Evolutionary conservation across 305 asterid species (phyloP).

Genomic region (Fraxinus xanthoxyloides): DNA sequence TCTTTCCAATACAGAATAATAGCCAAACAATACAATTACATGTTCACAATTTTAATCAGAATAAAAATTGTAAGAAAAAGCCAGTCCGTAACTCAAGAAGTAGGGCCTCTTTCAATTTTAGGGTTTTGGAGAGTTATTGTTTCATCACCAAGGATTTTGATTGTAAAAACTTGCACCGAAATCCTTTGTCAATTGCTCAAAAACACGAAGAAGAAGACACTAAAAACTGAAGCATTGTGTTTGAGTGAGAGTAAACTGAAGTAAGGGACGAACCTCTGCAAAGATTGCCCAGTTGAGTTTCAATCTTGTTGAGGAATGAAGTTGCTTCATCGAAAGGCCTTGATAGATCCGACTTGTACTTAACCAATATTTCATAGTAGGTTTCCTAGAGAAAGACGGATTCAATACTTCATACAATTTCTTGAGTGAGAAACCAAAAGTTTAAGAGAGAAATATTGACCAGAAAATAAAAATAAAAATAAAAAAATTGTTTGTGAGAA

Average conservation of each 20-base stretch:
- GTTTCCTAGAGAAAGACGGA: slow-evolving; percentile 45
- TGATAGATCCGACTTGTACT: slow-evolving; percentile 74
- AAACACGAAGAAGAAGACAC: background rate
- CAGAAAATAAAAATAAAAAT: background rate
- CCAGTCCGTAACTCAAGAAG: background rate
- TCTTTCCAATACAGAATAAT: slow-evolving; percentile 26
- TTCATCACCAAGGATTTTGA: background rate
- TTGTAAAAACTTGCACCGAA: background rate
- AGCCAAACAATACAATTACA: background rate
- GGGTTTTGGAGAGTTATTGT: slow-evolving; percentile 31
- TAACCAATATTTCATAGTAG: slow-evolving; percentile 61
- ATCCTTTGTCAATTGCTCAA: background rate
- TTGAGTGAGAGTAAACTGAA: background rate
- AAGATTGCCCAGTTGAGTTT: slow-evolving; percentile 61
- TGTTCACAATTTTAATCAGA: background rate
- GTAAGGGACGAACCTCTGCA: slow-evolving; percentile 50
- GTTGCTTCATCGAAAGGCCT: slow-evolving; percentile 83
- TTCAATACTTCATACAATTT: background rate
- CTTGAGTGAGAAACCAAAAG: background rate
- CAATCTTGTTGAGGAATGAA: slow-evolving; percentile 63
- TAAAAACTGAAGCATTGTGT: background rate
- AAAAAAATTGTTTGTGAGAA: slow-evolving; percentile 13
- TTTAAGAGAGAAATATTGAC: background rate
- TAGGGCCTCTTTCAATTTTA: slow-evolving; percentile 23
- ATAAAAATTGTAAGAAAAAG: background rate